A percentile compares a stretch with the other conserved stretches of the same genome.
Conservation (phyloP, 768 basidiomycete species). For the Termitomyces sp. region DNA sequence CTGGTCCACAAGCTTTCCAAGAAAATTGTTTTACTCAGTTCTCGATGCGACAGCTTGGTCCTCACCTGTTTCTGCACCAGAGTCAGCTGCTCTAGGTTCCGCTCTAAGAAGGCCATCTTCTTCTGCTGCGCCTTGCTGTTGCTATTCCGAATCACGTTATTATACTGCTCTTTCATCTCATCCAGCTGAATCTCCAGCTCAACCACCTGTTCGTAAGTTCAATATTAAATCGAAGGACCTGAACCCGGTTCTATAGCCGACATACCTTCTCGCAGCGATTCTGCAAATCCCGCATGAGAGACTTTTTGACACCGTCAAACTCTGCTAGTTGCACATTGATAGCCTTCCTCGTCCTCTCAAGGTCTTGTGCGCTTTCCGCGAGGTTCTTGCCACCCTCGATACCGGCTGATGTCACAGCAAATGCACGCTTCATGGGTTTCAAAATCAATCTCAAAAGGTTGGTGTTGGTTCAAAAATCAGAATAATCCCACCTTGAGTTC, state of each 20-base stretch:
- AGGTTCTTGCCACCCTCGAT: slow-evolving; percentile 97
- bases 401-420: slow-evolving; percentile 94
- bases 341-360: slow-evolving; percentile 93
- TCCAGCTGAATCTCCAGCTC: slow-evolving; percentile 98
- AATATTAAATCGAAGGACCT: slow-evolving; percentile 15
- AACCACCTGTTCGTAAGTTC: slow-evolving; percentile 62
- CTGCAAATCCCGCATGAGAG: slow-evolving; percentile 96
- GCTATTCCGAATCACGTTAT: slow-evolving; percentile 96
- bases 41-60: neutral
- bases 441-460: slow-evolving; percentile 10
- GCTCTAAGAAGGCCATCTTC: slow-evolving; percentile 98
- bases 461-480: slow-evolving; percentile 1
- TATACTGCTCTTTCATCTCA: slow-evolving; percentile 98
- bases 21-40: neutral
- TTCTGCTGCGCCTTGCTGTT: slow-evolving; percentile 98
- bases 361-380: slow-evolving; percentile 94
- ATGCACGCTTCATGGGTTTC: slow-evolving; percentile 66
- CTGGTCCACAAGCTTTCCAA: slow-evolving; percentile 87
- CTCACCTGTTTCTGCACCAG: slow-evolving; percentile 92
- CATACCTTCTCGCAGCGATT: slow-evolving; percentile 98
- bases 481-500: slow-evolving; percentile 77
- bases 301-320: slow-evolving; percentile 98
- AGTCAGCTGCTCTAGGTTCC: slow-evolving; percentile 93
- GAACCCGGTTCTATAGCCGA: slow-evolving; percentile 3
- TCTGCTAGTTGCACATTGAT: slow-evolving; percentile 98